These are phyloP conservation scores for Moesziomyces antarcticus DNA, from an alignment of 1,284 basidiomycete species.

Conservation along the genomic window DNA sequence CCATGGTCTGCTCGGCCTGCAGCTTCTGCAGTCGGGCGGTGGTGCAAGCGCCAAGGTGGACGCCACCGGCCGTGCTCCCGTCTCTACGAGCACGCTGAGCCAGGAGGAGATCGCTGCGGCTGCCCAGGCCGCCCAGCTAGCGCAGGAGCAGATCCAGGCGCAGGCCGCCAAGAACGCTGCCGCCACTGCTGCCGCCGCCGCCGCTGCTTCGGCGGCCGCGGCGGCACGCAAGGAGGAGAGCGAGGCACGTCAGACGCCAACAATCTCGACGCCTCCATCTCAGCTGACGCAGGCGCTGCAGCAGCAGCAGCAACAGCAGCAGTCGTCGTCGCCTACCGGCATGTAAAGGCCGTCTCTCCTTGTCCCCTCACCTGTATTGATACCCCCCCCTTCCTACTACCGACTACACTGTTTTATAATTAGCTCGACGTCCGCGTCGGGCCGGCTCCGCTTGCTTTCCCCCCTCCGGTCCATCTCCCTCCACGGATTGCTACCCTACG, in stretches of 20 bases:
- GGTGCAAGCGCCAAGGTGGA: constrained; percentile 65
- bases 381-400: constrained; percentile 15
- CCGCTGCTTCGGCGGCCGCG: constrained; percentile 41
- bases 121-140: constrained; percentile 60
- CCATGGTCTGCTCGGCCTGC: constrained; percentile 72
- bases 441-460: constrained; percentile 13
- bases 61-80: constrained; percentile 61
- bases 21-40: constrained; percentile 63
- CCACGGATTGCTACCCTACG: constrained; percentile 35
- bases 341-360: constrained; percentile 15
- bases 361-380: constrained; percentile 32
- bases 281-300: constrained; percentile 39
- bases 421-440: constrained; percentile 14
- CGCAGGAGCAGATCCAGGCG: constrained; percentile 57
- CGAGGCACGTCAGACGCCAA: constrained; percentile 16
- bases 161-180: constrained; percentile 53
- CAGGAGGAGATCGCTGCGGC: constrained; percentile 64
- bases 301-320: constrained; percentile 28
- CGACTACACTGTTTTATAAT: constrained; percentile 40
- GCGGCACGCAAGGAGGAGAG: constrained; percentile 44
- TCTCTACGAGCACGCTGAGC: constrained; percentile 62
- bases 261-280: constrained; percentile 31
- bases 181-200: constrained; percentile 44
- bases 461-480: constrained; percentile 11
- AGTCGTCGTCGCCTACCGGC: constrained; percentile 15